Evolutionary conservation across 2,329 filamentous ascomycete genomes (phyloP), one percentile per base, ranked within the genome.

Genomic region (Elsinoe batatas): DNA sequence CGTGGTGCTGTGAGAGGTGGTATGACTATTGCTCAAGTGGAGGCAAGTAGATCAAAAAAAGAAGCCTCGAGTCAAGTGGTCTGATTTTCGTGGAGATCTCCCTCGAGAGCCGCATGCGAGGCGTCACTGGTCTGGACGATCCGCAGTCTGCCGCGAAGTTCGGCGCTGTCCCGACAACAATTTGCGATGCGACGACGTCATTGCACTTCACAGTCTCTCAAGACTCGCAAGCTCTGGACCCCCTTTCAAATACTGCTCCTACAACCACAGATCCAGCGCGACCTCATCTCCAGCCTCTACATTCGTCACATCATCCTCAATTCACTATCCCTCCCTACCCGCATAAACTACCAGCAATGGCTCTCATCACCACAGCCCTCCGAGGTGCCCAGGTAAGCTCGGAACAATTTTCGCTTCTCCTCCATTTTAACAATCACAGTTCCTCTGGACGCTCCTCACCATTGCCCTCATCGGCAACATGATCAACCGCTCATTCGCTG

Each of bases 401-500:
- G 5, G 12, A 12, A 20, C n/a, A 15, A 11, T 38, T 18, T 33
- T 20, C 18, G 17, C 36, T 26, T n/a, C 37, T 35, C 15, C 10
- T 11, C 15, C 15, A 1, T 11, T 8, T 36, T 33, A 40, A 32
- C 3, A n/a, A 18, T 30, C 32, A 30, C 60, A 84, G 80, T 79
- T 83, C 68, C 50, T 82, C 64, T 82, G 76, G 71, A 73, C 79
- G 33, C 66, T 83, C 56, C 74, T 85, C 63, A 68, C 83, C 64
- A 79, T 83, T 72, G 74, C 79, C 11, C 72, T 85, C 44, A 67
- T 82, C 61, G 82, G 80, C 61, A 81, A 83, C 73, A 82, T 83
- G 72, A 81, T 84, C 65, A 72, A 74, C 53, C 70, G 75, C 37
- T 69, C 75, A 3, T 71, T 70, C 57, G 63, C 71, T 53, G 78